Evolutionary conservation across 495 filamentous ascomycete genomes (phyloP).

Genomic region (Penicillium antarcticum): DNA sequence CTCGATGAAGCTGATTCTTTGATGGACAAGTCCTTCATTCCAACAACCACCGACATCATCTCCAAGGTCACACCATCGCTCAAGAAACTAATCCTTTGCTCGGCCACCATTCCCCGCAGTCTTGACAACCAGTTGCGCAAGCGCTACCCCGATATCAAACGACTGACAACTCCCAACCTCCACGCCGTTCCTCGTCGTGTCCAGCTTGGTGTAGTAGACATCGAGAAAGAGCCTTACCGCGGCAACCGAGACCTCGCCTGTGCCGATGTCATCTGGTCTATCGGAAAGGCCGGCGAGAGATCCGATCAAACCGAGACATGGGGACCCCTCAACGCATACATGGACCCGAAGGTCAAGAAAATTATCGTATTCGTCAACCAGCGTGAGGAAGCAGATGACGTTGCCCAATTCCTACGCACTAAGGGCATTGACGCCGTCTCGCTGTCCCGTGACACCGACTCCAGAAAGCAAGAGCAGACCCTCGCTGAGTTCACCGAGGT

Average conservation of each 20-base stretch:
- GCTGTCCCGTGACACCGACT: slow-evolving; percentile 74
- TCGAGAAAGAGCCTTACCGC: slow-evolving; percentile 81
- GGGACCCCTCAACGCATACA: slow-evolving; percentile 29
- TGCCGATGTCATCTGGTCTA: slow-evolving; percentile 89
- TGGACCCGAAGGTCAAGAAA: slow-evolving; percentile 64
- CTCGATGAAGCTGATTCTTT: slow-evolving; percentile 95
- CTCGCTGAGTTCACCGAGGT: slow-evolving; percentile 72
- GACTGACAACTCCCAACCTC: slow-evolving; percentile 89
- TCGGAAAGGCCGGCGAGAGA: slow-evolving; percentile 69
- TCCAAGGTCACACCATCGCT: slow-evolving; percentile 73
- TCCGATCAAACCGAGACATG: slow-evolving; percentile 23
- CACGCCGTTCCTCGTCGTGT: slow-evolving; percentile 94
- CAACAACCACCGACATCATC: slow-evolving; percentile 75
- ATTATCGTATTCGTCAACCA: slow-evolving; percentile 98
- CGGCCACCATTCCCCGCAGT: slow-evolving; percentile 88
- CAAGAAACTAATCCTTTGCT: slow-evolving; percentile 89
- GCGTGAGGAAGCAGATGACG: slow-evolving; percentile 78
- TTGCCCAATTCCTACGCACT: slow-evolving; percentile 71
- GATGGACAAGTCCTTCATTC: slow-evolving; percentile 85
- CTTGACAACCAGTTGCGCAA: slow-evolving; percentile 78
- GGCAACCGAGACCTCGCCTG: slow-evolving; percentile 90
- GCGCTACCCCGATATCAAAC: slow-evolving; percentile 74
- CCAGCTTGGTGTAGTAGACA: slow-evolving; percentile 89
- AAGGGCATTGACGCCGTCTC: slow-evolving; percentile 88
- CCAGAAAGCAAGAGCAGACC: slow-evolving; percentile 68